Base-by-base conservation (phyloP, 495 filamentous ascomycete genomes). In the Xylaria acuta region DNA sequence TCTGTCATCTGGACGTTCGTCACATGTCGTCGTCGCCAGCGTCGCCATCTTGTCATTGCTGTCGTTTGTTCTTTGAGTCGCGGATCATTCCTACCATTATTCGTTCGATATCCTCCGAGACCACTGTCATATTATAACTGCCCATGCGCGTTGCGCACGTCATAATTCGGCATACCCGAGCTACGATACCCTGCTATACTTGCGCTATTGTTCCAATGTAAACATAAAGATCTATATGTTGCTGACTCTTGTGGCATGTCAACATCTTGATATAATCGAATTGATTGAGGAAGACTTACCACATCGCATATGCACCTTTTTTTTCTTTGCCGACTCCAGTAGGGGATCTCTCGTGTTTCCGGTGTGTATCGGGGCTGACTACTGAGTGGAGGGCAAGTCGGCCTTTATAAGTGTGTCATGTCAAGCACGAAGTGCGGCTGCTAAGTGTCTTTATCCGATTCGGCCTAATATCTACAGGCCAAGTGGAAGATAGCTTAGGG, bases 11-110 rank as follows among this genome's bases (percentile, higher is more conserved):
- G 69, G 66, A 67, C 51, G 54, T 67, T 73, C 74, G 73, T 77
- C 75, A 77, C 60, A 68, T 72, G 72, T 77, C 75, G 72, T 72
- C 73, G 69, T 68, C 72, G 73, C 67, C 71, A 76, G 70, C 73
- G 74, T 76, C 58, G 70, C 64, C 67, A 47, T 67, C 64, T 69
- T 66, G 49, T 68, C 45, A 49, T 69, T 74, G 51, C 53, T 43
- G 58, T 65, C 49, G 67, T 66, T 51, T 56, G 43, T 74, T 53
- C 67, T 67, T 34, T 65, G 67, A 69, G 53, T 69, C 47, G 71
- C 71, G 51, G 64, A 72, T 73, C 56, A 65, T 68, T 62, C 36
- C 58, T 51, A 47, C 66, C 54, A 54, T 68, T 74, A 74, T 69
- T 69, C 72, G 73, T 70, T 77, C 75, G 75, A 76, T 72, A 71